Base-by-base conservation (phyloP, 768 basidiomycete genomes). In the Termitomyces sp. region DNA sequence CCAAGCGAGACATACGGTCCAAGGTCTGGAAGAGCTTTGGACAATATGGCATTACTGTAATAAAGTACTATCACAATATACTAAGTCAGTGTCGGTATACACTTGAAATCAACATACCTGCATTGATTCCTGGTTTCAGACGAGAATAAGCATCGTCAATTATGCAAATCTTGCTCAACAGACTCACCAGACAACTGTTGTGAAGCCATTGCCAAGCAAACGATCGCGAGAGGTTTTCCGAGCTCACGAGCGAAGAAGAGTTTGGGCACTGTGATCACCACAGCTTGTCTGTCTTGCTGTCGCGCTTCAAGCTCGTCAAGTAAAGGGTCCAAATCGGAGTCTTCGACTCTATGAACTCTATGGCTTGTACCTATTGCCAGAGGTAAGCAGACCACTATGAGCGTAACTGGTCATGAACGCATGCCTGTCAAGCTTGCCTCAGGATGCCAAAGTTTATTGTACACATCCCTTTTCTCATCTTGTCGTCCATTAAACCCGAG, bases 41-140 rank as follows among this genome's bases (percentile, higher is more conserved):
- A 82, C 25, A 97, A 80, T 62, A 97, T 97, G 47, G 86, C 82
- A 62, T 92, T 95, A 72, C 89, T 92, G 73, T 95, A 96, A 69
- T 94, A 96, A 54, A 96, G 77, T 27, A 96, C 94, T 87, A 67
- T 53, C 61, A 1, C 9, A 12, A n/a, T 17, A 34, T 45, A n/a
- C n/a, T 55, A 2, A 57, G 56, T 53, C 37, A 47, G 19, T 14
- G 32, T 12, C 31, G 43, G 19, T 37, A 31, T 9, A 31, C 9
- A 14, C 50, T 43, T 53, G 6, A 45, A 38, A 34, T 16, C 32
- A 42, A 59, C 63, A 23, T 61, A 83, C 87, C 82, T 65, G 88
- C 89, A 68, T 91, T 92, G 65, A 92, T 86, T 17, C 90, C 90
- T 89, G 48, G 10, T 48, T 38, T 38, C 25, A 25, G 29, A n/a